These are phyloP conservation scores for Mycena leptocephala DNA, from an alignment of 768 basidiomycete genomes.

Conservation along the genomic window DNA sequence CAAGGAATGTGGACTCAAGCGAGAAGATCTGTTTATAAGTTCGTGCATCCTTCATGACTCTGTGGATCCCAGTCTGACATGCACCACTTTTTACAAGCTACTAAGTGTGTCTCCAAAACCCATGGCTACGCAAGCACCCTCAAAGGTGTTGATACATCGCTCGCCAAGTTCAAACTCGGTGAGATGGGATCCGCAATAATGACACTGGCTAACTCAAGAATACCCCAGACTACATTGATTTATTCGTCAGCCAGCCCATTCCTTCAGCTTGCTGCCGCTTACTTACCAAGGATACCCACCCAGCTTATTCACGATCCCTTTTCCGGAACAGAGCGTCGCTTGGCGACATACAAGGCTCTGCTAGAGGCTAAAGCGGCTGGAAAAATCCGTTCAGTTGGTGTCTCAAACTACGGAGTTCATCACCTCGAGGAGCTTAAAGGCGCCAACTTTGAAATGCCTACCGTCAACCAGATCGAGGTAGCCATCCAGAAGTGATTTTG, in stretches of 20 bases:
- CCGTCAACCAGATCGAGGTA: conserved; percentile 90
- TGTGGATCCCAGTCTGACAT: conserved; percentile 3
- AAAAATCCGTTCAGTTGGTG: conserved; percentile 82
- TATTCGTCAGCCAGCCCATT: conserved; percentile 58
- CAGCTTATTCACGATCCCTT: conserved; percentile 81
- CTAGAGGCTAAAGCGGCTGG: conserved; percentile 74
- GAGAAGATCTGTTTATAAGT: conserved; percentile 85
- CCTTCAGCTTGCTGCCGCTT: neutral
- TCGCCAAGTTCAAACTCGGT: conserved; percentile 75
- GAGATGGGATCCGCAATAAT: conserved; percentile 32
- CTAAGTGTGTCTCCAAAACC: conserved; percentile 71
- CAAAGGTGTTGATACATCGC: conserved; percentile 73
- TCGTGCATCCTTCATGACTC: conserved; percentile 26
- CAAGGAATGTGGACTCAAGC: conserved; percentile 67
- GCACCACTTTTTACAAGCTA: conserved; percentile 59
- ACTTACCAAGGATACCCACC: neutral
- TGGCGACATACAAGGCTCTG: conserved; percentile 83
- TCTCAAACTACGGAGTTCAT: conserved; percentile 83
- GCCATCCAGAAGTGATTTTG: conserved; percentile 19
- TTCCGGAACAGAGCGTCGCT: conserved; percentile 73
- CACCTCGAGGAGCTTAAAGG: conserved; percentile 83
- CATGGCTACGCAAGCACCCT: conserved; percentile 78
- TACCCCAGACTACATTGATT: conserved; percentile 72
- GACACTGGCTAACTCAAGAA: neutral
- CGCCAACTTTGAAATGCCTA: conserved; percentile 75